Conservation (phyloP, 1,284 basidiomycete genomes). For the Cryptococcus jaspeensis region DNA sequence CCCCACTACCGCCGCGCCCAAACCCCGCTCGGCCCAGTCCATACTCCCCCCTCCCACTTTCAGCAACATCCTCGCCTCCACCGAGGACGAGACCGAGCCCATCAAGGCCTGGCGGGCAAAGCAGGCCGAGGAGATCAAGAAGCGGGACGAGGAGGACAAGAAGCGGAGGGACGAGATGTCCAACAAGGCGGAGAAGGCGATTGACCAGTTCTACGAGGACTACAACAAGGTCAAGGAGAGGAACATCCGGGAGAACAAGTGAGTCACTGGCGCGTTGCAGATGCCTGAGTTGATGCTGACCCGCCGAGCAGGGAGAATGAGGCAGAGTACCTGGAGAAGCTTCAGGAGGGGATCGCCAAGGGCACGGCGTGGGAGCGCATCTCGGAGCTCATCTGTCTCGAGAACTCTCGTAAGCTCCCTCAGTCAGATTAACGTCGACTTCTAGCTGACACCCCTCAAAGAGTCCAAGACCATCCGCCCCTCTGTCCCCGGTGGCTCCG, state of each 20-base stretch:
- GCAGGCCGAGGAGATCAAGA: constrained; percentile 81
- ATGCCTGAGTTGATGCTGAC: neutral
- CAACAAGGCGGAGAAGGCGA: constrained; percentile 82
- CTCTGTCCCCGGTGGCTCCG: constrained; percentile 81
- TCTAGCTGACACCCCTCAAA: constrained; percentile 15
- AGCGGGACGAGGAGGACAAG: constrained; percentile 75
- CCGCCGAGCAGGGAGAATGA: constrained; percentile 71
- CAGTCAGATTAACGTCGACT: neutral
- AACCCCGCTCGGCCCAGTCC: constrained; percentile 62
- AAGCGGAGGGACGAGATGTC: constrained; percentile 81
- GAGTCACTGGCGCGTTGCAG: constrained; percentile 52
- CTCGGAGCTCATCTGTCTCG: constrained; percentile 77
- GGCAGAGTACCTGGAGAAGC: constrained; percentile 69
- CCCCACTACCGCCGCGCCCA: constrained; percentile 50
- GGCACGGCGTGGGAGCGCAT: constrained; percentile 98
- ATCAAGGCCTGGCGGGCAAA: constrained; percentile 86
- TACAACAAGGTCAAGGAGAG: constrained; percentile 90
- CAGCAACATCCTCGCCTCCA: constrained; percentile 40
- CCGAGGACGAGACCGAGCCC: constrained; percentile 82
- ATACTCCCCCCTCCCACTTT: constrained; percentile 59
- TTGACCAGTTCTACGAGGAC: constrained; percentile 94
- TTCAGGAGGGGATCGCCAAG: constrained; percentile 74
- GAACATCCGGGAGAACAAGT: constrained; percentile 96
- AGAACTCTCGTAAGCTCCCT: constrained; percentile 70
- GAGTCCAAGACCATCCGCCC: constrained; percentile 91